phyloP scores from a whole-genome alignment of 2,329 filamentous ascomycete genomes.

The Cladosporium sp. region DNA sequence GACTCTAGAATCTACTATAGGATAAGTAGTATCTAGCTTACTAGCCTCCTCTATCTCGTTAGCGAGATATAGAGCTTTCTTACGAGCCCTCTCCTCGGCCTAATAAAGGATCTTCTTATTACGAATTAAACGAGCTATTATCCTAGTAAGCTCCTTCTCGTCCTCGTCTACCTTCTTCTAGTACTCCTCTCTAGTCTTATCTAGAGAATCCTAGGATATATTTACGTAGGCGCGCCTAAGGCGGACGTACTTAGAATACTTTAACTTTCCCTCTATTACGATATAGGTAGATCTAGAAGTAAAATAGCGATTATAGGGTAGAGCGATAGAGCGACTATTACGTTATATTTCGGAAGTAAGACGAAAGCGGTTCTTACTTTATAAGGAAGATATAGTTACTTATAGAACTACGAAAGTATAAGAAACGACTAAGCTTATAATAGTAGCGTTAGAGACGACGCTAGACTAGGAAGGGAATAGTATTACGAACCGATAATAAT shows the following conservation, averaged over 20 bases:
- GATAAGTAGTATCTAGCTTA: neutral
- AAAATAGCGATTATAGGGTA: neutral
- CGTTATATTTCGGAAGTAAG: neutral
- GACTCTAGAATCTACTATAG: neutral
- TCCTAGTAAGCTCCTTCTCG: neutral
- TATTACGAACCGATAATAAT: neutral
- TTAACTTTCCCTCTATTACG: neutral
- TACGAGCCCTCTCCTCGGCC: neutral
- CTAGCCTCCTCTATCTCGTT: neutral
- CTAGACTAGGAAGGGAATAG: conserved; percentile 2
- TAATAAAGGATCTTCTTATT: neutral
- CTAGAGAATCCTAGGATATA: neutral
- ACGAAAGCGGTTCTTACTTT: neutral
- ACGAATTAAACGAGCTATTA: neutral
- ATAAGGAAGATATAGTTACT: neutral
- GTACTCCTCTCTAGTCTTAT: neutral
- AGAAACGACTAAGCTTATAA: neutral
- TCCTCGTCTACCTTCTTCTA: conserved; percentile 1
- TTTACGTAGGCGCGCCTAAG: neutral
- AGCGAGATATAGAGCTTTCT: neutral
- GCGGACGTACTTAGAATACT: neutral
- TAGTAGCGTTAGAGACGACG: neutral
- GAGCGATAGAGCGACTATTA: neutral
- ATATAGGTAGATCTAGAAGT: neutral
- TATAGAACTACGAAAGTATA: neutral